phyloP scores from a whole-genome alignment of 495 filamentous ascomycete species.

The Talaromyces borbonicus region DNA sequence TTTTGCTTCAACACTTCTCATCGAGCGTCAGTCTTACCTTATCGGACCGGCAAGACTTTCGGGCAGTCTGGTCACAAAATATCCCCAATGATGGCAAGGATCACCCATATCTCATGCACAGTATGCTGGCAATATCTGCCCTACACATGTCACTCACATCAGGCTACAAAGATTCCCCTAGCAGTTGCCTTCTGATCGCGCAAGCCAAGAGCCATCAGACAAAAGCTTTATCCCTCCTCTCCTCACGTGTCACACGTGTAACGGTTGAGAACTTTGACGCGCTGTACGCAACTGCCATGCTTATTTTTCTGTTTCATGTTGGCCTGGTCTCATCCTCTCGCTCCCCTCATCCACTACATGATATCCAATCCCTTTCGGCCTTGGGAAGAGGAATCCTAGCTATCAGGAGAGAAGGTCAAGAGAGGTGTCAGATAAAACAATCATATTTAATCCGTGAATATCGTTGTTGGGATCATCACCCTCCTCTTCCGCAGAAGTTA shows the following conservation, averaged over 20 bases:
- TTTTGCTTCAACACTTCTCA: not conserved
- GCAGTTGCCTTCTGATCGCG: not conserved
- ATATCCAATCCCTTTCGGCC: not conserved
- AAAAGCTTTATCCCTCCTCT: conserved; percentile 1
- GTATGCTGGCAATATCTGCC: conserved; percentile 3
- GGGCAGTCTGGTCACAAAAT: not conserved
- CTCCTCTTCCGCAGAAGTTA: not conserved
- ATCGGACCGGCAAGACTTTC: not conserved
- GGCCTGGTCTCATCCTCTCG: not conserved
- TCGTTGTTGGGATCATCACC: not conserved
- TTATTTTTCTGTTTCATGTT: conserved; percentile 1
- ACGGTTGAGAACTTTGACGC: not conserved
- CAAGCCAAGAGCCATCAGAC: not conserved
- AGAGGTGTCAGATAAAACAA: not conserved
- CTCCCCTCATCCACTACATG: not conserved
- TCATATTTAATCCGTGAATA: not conserved
- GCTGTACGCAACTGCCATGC: conserved; percentile 3
- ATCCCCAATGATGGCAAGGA: not conserved
- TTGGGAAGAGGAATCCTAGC: conserved; percentile 1
- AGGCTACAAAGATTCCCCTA: not conserved
- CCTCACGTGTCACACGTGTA: not conserved
- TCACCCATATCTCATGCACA: conserved; percentile 5
- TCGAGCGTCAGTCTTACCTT: conserved; percentile 3
- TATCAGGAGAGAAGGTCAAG: not conserved
- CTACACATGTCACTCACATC: conserved; percentile 3